Base-by-base conservation (phyloP, 31 red algal species). In the Bonnemaisonia californica region DNA sequence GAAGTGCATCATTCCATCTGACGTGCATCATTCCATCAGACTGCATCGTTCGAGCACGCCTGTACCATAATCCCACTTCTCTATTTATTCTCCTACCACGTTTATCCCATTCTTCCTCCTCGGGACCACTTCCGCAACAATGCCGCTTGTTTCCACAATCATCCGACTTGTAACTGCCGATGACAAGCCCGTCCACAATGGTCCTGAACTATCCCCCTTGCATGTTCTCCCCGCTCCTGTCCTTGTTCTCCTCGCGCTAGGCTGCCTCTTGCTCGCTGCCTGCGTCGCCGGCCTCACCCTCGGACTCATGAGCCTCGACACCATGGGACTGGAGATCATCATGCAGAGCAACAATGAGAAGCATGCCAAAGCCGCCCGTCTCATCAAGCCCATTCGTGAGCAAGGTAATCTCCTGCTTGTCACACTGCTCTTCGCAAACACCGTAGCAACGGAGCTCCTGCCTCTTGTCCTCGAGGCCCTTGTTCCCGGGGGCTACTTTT, bases 251-350 rank as follows among this genome's bases (percentile, higher is more conserved):
- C 61, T 94, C 28, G 91, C 92, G 35, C 57, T 94, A 13, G 71
- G 60, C 32, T 98, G 91, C 65, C 59, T 98, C 3, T 12, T 45
- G 27, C 60, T 98, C 51, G 95, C 91, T 1, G 95, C 95, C 28
- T 73, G 86, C 29, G 91, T 92, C 38, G 86, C 95, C 23, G 95
- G 95, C 40, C 60, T 98, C 19, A 94, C 91, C 42, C 76, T 98
- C 48, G 95, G 95, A 8, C 75, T 94, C 66, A 98, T 98, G 95
- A 92, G 87, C 51, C 79, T 98, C 29, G 95, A 98, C 88, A 83
- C 87, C 54, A 72, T 94, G 22, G 76, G 89, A 18, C 63, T 95
- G 39, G 86, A 95, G 47, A 85, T 95, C 37, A 51, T 95, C 60
- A 77, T 80, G 69, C 64, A 82, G 61, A 92, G 88, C 36, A 83